Evolutionary conservation across 139 green algal species (phyloP), one percentile per base, ranked within the genome.

Genomic region (Limnomonas spitsbergensis): DNA sequence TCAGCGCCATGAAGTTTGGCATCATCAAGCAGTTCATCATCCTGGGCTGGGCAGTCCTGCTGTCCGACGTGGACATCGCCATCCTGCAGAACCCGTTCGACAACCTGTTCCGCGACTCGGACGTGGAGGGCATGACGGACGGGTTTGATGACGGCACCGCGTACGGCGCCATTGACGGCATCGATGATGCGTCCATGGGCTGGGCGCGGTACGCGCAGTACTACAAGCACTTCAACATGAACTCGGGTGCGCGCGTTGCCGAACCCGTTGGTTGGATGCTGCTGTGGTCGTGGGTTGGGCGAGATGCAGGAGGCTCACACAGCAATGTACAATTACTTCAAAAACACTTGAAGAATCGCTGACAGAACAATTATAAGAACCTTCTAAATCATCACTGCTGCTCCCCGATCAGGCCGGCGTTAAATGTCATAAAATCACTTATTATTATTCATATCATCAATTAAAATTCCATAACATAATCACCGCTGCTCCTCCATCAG

Each of bases 61-160:
- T 99, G 39, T 94, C 88, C 7, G 95, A 99, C 75, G 92, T 98
- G 14, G 95, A 99, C 78, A 90, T 99, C 32, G 86, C 92, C 1
- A 89, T 92, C 29, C 84, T 97, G 2, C 73, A 88, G 66, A 39
- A 94, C 80, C 87, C 87, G 35, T 91, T 91, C 69, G 80, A 88
- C 2, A 56, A 91, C 78, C 61, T 97, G 52, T 91, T 94, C 81
- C 80, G 83, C 7, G 83, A 85, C 36, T 74, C 78, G 53, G 93
- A 97, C 34, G 76, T 97, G 35, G 89, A 92, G 75, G 88, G 86
- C 40, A 93, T 95, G 91, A 92, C 83, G 4, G 93, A 97, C 56
- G 93, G 93, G 1, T 97, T 93, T 85, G 92, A 98, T 73, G 83
- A 92, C 0, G 29, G 26, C 4, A 95, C 89, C 0, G 90, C 95